phyloP scores from a whole-genome alignment of 495 filamentous ascomycete genomes.

The Penicillium bovifimosum region DNA sequence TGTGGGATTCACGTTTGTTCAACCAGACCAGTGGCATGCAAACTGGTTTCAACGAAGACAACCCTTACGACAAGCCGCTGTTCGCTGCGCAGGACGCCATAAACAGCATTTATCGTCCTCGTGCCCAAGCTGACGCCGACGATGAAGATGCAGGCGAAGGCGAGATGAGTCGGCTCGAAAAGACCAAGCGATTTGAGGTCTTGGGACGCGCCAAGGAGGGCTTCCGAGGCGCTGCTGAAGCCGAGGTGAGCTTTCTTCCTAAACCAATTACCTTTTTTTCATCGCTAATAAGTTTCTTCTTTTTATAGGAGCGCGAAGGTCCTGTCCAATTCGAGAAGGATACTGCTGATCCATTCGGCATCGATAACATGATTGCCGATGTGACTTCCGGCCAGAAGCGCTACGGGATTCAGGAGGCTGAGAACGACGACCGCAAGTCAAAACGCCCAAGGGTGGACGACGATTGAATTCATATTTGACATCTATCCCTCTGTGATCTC shows the following conservation, averaged over 20 bases:
- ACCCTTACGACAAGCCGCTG: constrained; percentile 93
- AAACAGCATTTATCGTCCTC: constrained; percentile 86
- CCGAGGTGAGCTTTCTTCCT: constrained; percentile 56
- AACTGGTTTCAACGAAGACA: constrained; percentile 93
- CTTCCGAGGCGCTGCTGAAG: constrained; percentile 82
- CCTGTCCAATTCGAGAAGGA: constrained; percentile 99
- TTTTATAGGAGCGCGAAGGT: constrained; percentile 62
- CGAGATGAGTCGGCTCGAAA: constrained; percentile 83
- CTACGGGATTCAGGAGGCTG: constrained; percentile 77
- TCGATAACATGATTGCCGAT: constrained; percentile 86
- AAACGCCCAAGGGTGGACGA: constrained; percentile 81
- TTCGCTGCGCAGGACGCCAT: constrained; percentile 97
- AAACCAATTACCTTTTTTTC: neutral
- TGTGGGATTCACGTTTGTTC: constrained; percentile 96
- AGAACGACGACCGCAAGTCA: constrained; percentile 49
- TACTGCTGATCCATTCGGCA: constrained; percentile 78
- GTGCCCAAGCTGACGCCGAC: constrained; percentile 59
- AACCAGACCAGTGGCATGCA: constrained; percentile 89
- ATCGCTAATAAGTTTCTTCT: constrained; percentile 18
- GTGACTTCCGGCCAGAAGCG: constrained; percentile 69
- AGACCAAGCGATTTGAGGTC: constrained; percentile 76
- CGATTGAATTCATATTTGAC: constrained; percentile 37
- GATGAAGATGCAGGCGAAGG: constrained; percentile 75
- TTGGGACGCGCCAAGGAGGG: constrained; percentile 79
- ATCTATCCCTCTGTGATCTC: constrained; percentile 2